Base-by-base conservation (phyloP, 2,329 filamentous ascomycete species). In the Claviceps sp. region DNA sequence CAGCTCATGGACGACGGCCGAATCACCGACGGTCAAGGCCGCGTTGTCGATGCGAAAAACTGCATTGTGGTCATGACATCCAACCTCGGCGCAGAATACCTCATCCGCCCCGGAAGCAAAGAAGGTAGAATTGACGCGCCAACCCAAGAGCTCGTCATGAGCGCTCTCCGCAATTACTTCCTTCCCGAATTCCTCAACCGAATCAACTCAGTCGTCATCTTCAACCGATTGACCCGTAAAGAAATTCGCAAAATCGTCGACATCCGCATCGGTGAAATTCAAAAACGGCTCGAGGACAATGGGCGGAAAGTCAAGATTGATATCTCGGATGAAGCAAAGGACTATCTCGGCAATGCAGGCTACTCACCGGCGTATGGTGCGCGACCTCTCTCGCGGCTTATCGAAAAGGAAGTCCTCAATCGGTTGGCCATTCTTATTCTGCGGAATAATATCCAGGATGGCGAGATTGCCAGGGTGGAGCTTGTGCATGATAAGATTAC, bases 21-120 rank as follows among this genome's bases (percentile, higher is more conserved):
- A 62, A 97, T 98, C 68, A 98, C 93, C 14, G 93, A 98, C 64
- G 93, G 93, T 47, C 94, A 97, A 79, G 93, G 93, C 64, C 83
- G 93, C 66, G 77, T 96, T 48, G 83, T 98, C 51, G 93, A 98
- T 62, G 93, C 91, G 54, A 88, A 85, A 71, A 98, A 98, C 77
- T 97, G 91, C 66, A 97, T 98, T 59, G 91, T 98, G 44, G 93
- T 98, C 69, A 95, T 98, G 89, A 98, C 93, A 0, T 96, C 89
- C 62, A 98, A 98, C 73, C 70, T 98, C 55, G 93, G 93, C 58
- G 93, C 93, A 36, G 93, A 97, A 67, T 95, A 84, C 67, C 84
- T 98, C n/a, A 74, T 86, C 40, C 85, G 89, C 22, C 85, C 86
- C 16, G 82, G 83, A 51, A 79, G 79, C 49, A 80, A 83, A 50